Base-by-base conservation (phyloP, 225 moss, liverwort and hornwort species). In the Neckera pumila region DNA sequence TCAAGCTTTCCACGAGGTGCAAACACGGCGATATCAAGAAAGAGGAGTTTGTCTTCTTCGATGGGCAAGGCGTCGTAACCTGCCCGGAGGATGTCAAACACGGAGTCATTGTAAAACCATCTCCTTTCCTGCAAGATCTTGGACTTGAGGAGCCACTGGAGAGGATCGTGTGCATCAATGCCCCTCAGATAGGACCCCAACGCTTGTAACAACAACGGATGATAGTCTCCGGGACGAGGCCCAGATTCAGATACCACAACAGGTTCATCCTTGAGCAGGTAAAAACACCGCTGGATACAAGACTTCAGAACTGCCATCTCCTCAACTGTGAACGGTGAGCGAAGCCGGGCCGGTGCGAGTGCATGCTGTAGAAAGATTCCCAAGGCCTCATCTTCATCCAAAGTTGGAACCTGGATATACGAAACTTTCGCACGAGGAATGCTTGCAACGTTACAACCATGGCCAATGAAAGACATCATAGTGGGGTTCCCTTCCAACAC, bases 391-490 rank as follows among this genome's bases (percentile, higher is more conserved):
- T 81, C 65, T 47, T 81, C 63, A 33, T 65, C 63, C 61, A 89
- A 61, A 80, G 34, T 33, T 63, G 72, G 85, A 80, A 89, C 54
- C 43, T 11, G 42, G 40, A 85, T 79, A 63, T 12, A 76, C 0
- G 88, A 83, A 83, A 83, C 34, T 5, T 9, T 23, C 66, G 83
- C 21, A 58, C 6, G 12, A 6, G 83, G 83, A 66, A 67, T 58
- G 20, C 67, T 67, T 67, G 7, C n/a, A 47, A 22, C 3, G 2
- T 6, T 4, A 42, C 30, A 59, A n/a, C 1, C 1, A 21, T 0
- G 0, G 9, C 1, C 1, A 40, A 7, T 3, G 36, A 2, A 3
- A 11, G 40, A 14, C 7, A 84, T 45, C 18, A 5, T 0, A 33
- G 85, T 51, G 40, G 43, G 72, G 4, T 85, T 85, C 2, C 27